These are phyloP conservation scores for Colletotrichum australisinense DNA, from an alignment of 2,329 filamentous ascomycete genomes.

Conservation along the genomic window DNA sequence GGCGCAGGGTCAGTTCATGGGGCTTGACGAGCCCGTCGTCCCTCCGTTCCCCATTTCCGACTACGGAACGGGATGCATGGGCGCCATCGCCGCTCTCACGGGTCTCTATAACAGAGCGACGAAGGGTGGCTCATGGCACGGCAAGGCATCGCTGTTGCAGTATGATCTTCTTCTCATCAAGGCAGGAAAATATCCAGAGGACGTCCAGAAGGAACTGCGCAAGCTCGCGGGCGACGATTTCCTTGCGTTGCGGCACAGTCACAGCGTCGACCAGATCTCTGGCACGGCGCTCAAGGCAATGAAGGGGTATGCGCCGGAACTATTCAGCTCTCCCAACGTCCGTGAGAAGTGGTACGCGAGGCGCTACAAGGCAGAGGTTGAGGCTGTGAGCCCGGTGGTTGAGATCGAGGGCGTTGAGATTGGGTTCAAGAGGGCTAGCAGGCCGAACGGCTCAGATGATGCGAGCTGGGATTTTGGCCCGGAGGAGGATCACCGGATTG, in stretches of 20 bases:
- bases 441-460: constrained; percentile 67
- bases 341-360: constrained; percentile 61
- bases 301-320: constrained; percentile 61
- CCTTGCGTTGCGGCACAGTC: constrained; percentile 66
- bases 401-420: constrained; percentile 56
- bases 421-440: constrained; percentile 55
- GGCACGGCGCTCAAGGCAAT: constrained; percentile 67
- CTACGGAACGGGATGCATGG: constrained; percentile 80
- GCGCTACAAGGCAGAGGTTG: constrained; percentile 53
- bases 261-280: constrained; percentile 75
- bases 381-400: constrained; percentile 57
- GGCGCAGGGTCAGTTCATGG: constrained; percentile 73
- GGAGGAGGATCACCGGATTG: constrained; percentile 45
- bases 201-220: constrained; percentile 64
- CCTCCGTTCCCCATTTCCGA: constrained; percentile 73
- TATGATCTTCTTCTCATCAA: constrained; percentile 76
- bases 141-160: constrained; percentile 72
- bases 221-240: constrained; percentile 63
- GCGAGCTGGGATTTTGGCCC: constrained; percentile 67
- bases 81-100: constrained; percentile 73
- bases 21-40: constrained; percentile 70
- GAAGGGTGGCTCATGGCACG: constrained; percentile 73
- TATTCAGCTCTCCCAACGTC: constrained; percentile 61
- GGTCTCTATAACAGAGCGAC: constrained; percentile 73
- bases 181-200: constrained; percentile 65